These are phyloP conservation scores for Pichia cephalocereana DNA, from an alignment of 805 yeast species.

Conservation along the genomic window DNA sequence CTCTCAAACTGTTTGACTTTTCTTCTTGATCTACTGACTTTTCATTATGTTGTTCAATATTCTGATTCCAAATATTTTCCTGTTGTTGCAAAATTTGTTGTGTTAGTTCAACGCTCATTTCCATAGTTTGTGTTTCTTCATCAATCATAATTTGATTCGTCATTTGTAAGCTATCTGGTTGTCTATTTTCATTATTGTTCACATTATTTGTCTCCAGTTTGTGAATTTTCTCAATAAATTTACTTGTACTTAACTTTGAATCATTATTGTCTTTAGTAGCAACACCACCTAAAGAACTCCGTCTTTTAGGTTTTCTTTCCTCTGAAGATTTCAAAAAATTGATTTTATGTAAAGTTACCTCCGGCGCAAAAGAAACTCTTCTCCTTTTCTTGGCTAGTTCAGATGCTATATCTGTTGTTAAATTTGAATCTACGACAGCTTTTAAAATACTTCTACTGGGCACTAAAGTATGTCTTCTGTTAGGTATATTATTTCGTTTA, in stretches of 20 bases:
- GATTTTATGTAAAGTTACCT: conserved; percentile 51
- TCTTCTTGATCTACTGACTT: neutral
- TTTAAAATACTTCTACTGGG: conserved; percentile 34
- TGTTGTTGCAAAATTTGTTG: conserved; percentile 16
- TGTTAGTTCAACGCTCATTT: conserved; percentile 19
- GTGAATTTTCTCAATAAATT: conserved; percentile 2
- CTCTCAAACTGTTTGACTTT: conserved; percentile 4
- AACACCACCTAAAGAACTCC: conserved; percentile 3
- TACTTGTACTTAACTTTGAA: conserved; percentile 2
- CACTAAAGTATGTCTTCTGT: conserved; percentile 27
- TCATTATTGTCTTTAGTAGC: neutral
- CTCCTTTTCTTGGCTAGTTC: conserved; percentile 26
- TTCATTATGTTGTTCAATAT: neutral
- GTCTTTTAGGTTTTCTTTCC: conserved; percentile 4
- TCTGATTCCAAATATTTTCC: conserved; percentile 4
- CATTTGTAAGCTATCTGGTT: neutral
- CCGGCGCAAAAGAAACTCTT: conserved; percentile 72
- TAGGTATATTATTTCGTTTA: conserved; percentile 2
- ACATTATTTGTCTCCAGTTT: no score
- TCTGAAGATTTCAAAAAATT: conserved; percentile 5
- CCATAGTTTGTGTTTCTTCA: conserved; percentile 24
- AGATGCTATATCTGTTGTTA: conserved; percentile 31
- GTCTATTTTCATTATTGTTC: neutral
- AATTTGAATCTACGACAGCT: conserved; percentile 21
- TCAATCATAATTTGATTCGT: conserved; percentile 10